Conservation (phyloP, 2,329 filamentous ascomycete species). For the Hypoxylon rubiginosum region DNA sequence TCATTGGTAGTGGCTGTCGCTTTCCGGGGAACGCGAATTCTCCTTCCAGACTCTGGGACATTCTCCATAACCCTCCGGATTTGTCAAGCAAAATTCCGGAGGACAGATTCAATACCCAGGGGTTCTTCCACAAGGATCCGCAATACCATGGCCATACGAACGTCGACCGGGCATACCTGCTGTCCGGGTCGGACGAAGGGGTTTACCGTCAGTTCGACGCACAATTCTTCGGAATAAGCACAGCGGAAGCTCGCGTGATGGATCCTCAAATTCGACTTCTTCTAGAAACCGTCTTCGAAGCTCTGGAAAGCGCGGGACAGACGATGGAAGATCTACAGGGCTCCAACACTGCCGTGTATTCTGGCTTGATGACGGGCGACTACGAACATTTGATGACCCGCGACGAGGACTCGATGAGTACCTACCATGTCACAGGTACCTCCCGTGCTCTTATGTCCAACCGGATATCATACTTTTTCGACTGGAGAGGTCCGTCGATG, state of each 20-base stretch:
- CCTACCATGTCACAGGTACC: conserved; percentile 6
- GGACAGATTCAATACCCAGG: conserved; percentile 2
- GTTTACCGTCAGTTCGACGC: conserved; percentile 18
- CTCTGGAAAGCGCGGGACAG: conserved; percentile 6
- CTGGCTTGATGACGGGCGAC: conserved; percentile 5
- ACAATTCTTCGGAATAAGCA: conserved; percentile 22
- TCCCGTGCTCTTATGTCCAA: conserved; percentile 12
- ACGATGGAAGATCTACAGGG: conserved; percentile 8
- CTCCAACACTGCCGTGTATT: conserved; percentile 16
- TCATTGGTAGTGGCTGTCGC: conserved; percentile 33
- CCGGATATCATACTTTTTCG: conserved; percentile 26
- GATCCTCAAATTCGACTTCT: conserved; percentile 25
- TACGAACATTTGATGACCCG: background rate
- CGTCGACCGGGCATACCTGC: no score
- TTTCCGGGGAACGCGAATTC: conserved; percentile 27
- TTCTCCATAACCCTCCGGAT: conserved; percentile 22
- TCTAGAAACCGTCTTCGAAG: conserved; percentile 31
- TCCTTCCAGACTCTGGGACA: conserved; percentile 30
- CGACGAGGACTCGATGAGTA: background rate
- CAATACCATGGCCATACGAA: no score
- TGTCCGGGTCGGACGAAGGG: background rate
- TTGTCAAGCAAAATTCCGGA: conserved; percentile 2
- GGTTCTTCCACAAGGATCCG: conserved; percentile 24
- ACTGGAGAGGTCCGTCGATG: conserved; percentile 28
- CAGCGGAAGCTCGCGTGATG: conserved; percentile 9